Evolutionary conservation across 2,329 filamentous ascomycete genomes (phyloP), one percentile per base, ranked within the genome.

Genomic region (Talaromyces marneffei): DNA sequence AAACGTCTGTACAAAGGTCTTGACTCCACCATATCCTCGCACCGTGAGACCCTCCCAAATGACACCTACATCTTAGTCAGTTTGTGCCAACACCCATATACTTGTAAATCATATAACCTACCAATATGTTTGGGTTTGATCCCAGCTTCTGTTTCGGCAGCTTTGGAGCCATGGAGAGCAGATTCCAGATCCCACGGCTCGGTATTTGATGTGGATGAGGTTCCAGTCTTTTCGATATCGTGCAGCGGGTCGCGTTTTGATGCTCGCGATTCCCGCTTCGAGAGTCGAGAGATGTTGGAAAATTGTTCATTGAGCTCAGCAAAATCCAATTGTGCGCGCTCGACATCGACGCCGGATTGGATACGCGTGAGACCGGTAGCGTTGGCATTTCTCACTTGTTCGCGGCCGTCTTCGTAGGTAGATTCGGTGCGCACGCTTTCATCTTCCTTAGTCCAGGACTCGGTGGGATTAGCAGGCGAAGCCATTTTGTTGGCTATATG

Each of bases 41-140:
- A 94, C 90, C 0, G 88, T 90, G 54, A 95, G 77, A 18, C 83
- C 81, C 59, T 94, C 85, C 90, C 90, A 95, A 64, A 89, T 83
- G 0, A 91, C 89, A 31, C 90, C 81, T 77, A 42, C 12, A 35
- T 27, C 10, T 35, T 52, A 1, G 52, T 39, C 31, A 57, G 64
- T 61, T 16, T 55, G 33, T 16, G 9, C n/a, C 23, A 5, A 33
- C 14, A 4, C 14, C 23, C 14, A 2, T 57, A n/a, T 2, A 46
- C 20, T n/a, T 20, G 23, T 10, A 29, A 18, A 3, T 16, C 39
- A 40, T 39, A 46, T 2, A 54, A 44, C 70, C 46, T 57, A 77
- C 78, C 89, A 63, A 92, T 88, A 67, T 88, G 86, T 78, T 95
- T 95, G 4, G 86, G 82, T 63, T 86, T 87, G 74, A 95, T 95